Evolutionary conservation across 768 basidiomycete genomes (phyloP).

Genomic region (Cystobasidium tubakii): DNA sequence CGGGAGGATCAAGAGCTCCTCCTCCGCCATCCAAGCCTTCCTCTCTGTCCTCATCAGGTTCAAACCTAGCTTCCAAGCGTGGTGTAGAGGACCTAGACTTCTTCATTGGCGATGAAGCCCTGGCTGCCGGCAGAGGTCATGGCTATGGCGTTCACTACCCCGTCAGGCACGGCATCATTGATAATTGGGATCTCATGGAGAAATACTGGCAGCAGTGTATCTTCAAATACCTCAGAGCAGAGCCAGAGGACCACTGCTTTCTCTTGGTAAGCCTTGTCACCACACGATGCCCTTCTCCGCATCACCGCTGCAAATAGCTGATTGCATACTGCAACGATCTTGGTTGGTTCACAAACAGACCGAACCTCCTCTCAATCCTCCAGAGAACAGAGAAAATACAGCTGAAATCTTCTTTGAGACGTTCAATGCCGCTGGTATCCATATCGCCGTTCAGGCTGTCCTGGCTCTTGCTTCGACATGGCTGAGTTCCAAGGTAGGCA

Average conservation of each 20-base stretch:
- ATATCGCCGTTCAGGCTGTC: conserved; percentile 98
- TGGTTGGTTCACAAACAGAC: conserved; percentile 57
- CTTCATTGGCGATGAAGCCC: conserved; percentile 97
- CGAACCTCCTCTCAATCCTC: conserved; percentile 96
- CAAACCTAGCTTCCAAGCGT: conserved; percentile 87
- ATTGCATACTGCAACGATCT: too few relatives aligned
- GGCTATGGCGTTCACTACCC: conserved; percentile 87
- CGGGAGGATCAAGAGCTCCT: conserved; percentile 51
- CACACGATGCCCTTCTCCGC: too few relatives aligned
- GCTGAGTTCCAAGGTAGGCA: conserved; percentile 76
- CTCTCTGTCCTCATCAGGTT: conserved; percentile 53
- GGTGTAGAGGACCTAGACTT: conserved; percentile 99
- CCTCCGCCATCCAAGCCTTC: conserved; percentile 56
- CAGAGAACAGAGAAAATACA: conserved; percentile 97
- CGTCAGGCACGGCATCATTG: conserved; percentile 93
- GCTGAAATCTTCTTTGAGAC: conserved; percentile 99
- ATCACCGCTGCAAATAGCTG: too few relatives aligned
- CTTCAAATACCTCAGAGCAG: conserved; percentile 97
- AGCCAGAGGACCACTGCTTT: conserved; percentile 98
- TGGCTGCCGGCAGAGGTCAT: conserved; percentile 82
- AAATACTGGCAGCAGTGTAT: conserved; percentile 93
- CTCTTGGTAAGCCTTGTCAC: conserved; percentile 67
- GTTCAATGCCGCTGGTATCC: conserved; percentile 97
- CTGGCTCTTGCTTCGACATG: conserved; percentile 96
- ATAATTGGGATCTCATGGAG: conserved; percentile 57